phyloP scores from a whole-genome alignment of 2,329 filamentous ascomycete genomes.

The Hypocrella siamensis region DNA sequence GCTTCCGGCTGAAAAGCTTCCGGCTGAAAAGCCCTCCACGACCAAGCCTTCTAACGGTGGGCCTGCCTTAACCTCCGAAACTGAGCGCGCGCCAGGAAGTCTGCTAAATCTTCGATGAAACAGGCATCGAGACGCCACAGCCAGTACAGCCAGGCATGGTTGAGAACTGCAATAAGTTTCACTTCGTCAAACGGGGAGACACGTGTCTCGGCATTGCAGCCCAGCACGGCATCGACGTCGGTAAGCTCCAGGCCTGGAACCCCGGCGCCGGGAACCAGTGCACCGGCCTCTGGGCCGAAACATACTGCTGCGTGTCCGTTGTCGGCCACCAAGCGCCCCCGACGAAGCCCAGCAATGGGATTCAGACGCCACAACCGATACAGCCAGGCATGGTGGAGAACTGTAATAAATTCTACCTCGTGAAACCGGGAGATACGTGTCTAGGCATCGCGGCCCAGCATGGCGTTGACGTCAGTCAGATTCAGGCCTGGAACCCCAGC shows the following conservation, averaged over 20 bases:
- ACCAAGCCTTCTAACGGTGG: not conserved
- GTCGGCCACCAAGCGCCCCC: conserved; percentile 1
- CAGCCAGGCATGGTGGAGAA: conserved; percentile 4
- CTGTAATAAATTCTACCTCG: conserved; percentile 6
- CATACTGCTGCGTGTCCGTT: not conserved
- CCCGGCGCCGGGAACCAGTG: conserved; percentile 5
- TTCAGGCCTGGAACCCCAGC: conserved; percentile 4
- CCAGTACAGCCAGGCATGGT: conserved; percentile 14
- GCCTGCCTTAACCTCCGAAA: too few species aligned
- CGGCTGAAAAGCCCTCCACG: too few species aligned
- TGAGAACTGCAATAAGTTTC: conserved; percentile 14
- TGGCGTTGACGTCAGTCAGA: not conserved
- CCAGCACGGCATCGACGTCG: conserved; percentile 8
- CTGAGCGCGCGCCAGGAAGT: not conserved
- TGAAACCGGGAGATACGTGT: not conserved
- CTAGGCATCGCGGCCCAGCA: not conserved
- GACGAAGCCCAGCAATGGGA: conserved; percentile 1
- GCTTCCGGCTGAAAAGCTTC: too few species aligned
- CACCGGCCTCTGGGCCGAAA: conserved; percentile 2
- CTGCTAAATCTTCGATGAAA: not conserved
- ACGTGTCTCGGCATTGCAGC: conserved; percentile 11
- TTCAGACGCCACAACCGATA: conserved; percentile 4
- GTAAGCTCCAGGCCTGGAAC: conserved; percentile 11
- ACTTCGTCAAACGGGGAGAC: conserved; percentile 8
- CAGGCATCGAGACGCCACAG: not conserved